Evolutionary conservation across 2,329 filamentous ascomycete genomes (phyloP).

Genomic region (Pestalotiopsis sp.): DNA sequence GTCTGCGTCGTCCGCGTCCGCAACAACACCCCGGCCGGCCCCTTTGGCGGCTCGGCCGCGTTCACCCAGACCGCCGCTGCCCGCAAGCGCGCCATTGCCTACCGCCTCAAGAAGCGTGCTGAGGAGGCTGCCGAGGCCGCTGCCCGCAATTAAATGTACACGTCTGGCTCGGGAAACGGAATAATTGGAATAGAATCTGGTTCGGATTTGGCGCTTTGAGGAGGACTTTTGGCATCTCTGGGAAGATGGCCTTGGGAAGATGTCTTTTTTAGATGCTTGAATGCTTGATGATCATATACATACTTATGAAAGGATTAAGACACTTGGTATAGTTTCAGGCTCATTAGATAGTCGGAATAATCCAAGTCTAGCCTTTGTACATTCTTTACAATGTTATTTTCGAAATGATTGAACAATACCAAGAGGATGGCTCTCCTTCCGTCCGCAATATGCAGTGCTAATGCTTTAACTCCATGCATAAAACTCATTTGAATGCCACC

Average conservation of each 20-base stretch:
- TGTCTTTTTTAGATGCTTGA: not conserved
- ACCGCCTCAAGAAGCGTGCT: slow-evolving; percentile 42
- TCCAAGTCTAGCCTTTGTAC: not conserved
- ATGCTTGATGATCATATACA: slow-evolving; percentile 13
- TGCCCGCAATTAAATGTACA: slow-evolving; percentile 12
- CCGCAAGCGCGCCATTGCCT: slow-evolving; percentile 65
- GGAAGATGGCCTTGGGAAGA: slow-evolving; percentile 1
- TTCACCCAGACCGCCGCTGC: slow-evolving; percentile 64
- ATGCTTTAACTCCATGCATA: not conserved
- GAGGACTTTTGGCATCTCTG: not conserved
- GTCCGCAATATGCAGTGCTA: not conserved
- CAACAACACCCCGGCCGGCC: slow-evolving; percentile 64
- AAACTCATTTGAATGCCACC: not conserved
- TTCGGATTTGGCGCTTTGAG: not conserved
- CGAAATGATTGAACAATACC: not conserved
- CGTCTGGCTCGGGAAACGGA: not conserved
- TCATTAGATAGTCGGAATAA: not conserved
- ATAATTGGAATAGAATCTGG: not conserved
- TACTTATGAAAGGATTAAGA: not conserved
- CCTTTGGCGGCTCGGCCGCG: slow-evolving; percentile 68
- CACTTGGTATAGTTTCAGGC: not conserved
- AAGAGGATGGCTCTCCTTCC: too few relatives aligned
- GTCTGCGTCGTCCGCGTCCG: slow-evolving; percentile 69
- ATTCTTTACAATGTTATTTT: not conserved
- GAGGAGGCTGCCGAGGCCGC: slow-evolving; percentile 20